These are phyloP conservation scores for Hygrophoropsis aurantiaca DNA, from an alignment of 768 basidiomycete genomes.

Conservation along the genomic window DNA sequence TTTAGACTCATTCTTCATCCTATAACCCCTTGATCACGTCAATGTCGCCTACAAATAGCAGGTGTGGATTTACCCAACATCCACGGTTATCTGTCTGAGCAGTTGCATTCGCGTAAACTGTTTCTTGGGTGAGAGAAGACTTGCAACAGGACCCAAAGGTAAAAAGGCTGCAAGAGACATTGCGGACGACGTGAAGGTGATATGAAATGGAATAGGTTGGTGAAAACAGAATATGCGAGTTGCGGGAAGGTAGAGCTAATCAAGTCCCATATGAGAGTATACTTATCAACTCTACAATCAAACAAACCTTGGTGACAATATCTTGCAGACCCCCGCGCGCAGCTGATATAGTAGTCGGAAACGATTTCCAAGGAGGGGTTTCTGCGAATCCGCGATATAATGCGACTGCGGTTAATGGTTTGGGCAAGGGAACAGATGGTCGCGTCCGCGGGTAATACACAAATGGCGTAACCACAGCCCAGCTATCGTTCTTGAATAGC, in stretches of 20 bases:
- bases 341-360: constrained; percentile 42
- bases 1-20: constrained; percentile 54
- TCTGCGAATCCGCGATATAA: constrained; percentile 40
- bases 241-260: constrained; percentile 52
- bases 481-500: constrained; percentile 51
- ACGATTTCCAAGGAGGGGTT: constrained; percentile 48
- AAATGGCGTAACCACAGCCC: constrained; percentile 61
- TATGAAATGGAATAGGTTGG: constrained; percentile 65
- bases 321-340: constrained; percentile 40
- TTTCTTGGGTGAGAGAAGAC: constrained; percentile 24
- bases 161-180: constrained; percentile 59
- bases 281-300: background rate
- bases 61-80: constrained; percentile 44
- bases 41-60: background rate
- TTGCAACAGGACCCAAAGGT: constrained; percentile 52
- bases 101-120: constrained; percentile 55
- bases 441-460: constrained; percentile 66
- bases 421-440: constrained; percentile 53
- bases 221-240: constrained; percentile 58
- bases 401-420: constrained; percentile 33
- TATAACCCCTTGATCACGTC: background rate
- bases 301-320: constrained; percentile 34
- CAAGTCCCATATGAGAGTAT: constrained; percentile 19
- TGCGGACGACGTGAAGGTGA: constrained; percentile 57
- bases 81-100: constrained; percentile 67